Conservation (phyloP, 257 asterid species). For the Solanum appendiculatum region DNA sequence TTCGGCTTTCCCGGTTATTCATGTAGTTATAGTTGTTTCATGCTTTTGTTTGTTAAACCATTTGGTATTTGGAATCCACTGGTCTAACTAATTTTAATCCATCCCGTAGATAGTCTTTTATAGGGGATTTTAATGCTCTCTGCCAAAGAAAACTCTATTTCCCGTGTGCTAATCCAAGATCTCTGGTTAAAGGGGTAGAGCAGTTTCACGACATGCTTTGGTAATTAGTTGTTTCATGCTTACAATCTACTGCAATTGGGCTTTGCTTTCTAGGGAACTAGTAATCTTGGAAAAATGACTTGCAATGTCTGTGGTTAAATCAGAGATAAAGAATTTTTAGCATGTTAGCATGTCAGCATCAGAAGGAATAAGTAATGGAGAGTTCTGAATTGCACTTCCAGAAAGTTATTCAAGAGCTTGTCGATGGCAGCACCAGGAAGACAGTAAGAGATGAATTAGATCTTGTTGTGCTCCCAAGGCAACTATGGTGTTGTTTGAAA, state of each 20-base stretch:
- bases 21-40: not conserved
- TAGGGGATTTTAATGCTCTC: too few species aligned
- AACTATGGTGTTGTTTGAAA: constrained; percentile 64
- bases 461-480: constrained; percentile 64
- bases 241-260: not conserved
- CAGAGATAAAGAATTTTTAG: not conserved
- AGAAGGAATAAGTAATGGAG: not conserved
- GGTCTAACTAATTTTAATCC: too few species aligned
- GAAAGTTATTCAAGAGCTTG: constrained; percentile 39
- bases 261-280: not conserved
- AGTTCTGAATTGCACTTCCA: constrained; percentile 6
- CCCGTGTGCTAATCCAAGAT: too few species aligned
- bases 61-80: too few species aligned
- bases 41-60: too few species aligned
- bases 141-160: too few species aligned
- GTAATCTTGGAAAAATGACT: not conserved
- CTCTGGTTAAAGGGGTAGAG: too few species aligned
- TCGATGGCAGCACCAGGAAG: constrained; percentile 15
- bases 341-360: not conserved
- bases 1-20: not conserved
- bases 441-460: constrained; percentile 28
- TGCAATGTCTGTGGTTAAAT: not conserved
- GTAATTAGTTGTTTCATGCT: not conserved
- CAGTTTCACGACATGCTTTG: too few species aligned
- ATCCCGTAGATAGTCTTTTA: too few species aligned